phyloP scores from a whole-genome alignment of 345 rosid species.

The Eutrema japonicum region DNA sequence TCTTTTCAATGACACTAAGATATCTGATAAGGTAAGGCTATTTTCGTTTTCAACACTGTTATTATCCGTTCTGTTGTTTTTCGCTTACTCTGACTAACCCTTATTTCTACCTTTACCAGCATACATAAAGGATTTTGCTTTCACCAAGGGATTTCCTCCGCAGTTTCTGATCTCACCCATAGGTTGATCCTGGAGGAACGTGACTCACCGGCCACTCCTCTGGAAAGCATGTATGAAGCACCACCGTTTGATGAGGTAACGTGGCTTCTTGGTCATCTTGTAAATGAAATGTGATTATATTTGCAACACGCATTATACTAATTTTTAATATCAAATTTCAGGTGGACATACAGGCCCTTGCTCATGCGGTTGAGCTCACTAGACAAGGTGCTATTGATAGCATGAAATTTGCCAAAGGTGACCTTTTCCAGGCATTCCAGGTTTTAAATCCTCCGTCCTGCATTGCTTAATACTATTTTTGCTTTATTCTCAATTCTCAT shows the following conservation, averaged over 20 bases:
- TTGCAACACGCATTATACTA: slow-evolving; percentile 4
- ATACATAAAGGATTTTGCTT: slow-evolving; percentile 86
- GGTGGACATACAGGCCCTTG: slow-evolving; percentile 98
- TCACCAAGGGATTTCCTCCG: slow-evolving; percentile 74
- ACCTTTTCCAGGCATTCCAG: slow-evolving; percentile 91
- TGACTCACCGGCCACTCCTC: slow-evolving; percentile 78
- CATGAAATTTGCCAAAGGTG: slow-evolving; percentile 92
- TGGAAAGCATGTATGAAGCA: slow-evolving; percentile 70
- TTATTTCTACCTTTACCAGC: slow-evolving; percentile 51
- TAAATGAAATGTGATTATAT: neutral
- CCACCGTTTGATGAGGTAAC: slow-evolving; percentile 95
- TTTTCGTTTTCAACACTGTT: neutral
- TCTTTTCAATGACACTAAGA: slow-evolving; percentile 81
- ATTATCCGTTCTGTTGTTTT: neutral
- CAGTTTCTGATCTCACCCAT: slow-evolving; percentile 86
- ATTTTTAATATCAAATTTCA: slow-evolving; percentile 40
- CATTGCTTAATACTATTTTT: slow-evolving; percentile 10
- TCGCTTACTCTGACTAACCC: slow-evolving; percentile 19
- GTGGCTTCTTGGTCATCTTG: slow-evolving; percentile 25
- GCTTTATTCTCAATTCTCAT: slow-evolving; percentile 6
- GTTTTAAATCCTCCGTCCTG: slow-evolving; percentile 43
- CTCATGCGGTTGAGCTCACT: slow-evolving; percentile 92
- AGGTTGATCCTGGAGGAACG: slow-evolving; percentile 87
- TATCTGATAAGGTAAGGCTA: slow-evolving; percentile 72
- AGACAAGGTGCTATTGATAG: slow-evolving; percentile 98